Base-by-base conservation (phyloP, 352 stramenopile genomes). In the Aphanomyces astaci region DNA sequence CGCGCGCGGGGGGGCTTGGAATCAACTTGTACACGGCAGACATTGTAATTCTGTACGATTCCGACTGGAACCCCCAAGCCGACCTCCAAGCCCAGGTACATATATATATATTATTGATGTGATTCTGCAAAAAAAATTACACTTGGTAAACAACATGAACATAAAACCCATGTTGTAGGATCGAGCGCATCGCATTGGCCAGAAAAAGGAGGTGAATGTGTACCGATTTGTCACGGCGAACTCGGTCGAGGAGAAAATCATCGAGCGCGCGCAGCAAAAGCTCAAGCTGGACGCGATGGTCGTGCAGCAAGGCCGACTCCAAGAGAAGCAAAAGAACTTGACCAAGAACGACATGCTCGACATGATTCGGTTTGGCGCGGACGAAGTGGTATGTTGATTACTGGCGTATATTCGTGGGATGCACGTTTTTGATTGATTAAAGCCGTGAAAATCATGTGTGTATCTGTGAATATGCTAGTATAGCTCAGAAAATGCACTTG, bases 1-100 rank as follows among this genome's bases (percentile, higher is more conserved):
- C 97, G 19, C 86, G 95, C 25, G 95, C 93, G 22, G 97, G 96
- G 68, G 96, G 96, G 55, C 82, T 99, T n/a, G 96, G 96, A 65
- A 99, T 99, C 74, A 99, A 99, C 75, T 79, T 99, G 68, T 96
- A 98, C 74, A 99, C 96, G 17, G 98, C 97, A 19, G 97, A 99
- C 77, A 90, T 98, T 63, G 97, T 99, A 9, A 98, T 99, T 76
- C 73, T 99, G 22, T 98, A 98, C 73, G 96, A 99, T 75, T 96
- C 82, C 48, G 96, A 99, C 72, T 99, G 96, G 96, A 99, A 99
- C 76, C 97, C 97, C 4, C 96, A 99, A 78, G 92, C 94, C 1
- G 96, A 99, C 80, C 68, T 98, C 36, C 93, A 98, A 74, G 86
- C 86, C 0, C 85, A 94, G 46, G 63, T 68, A 64, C 31, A n/a